Conservation (phyloP, 2,329 filamentous ascomycete genomes). For the Ophidiomyces ophidiicola region DNA sequence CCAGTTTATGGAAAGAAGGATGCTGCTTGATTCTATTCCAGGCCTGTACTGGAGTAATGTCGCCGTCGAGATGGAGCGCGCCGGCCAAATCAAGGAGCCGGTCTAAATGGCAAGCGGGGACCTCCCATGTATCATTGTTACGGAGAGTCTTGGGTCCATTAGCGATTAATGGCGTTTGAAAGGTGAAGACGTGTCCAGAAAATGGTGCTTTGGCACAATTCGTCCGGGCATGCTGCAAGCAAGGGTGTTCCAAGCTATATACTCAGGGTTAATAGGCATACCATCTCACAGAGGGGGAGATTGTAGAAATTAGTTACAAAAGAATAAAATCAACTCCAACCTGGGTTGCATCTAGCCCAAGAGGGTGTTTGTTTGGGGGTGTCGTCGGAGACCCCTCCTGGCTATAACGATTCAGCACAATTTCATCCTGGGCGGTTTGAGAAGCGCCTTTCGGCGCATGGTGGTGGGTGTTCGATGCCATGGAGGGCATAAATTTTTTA, state of each 20-base stretch:
- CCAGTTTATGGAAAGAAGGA: conserved; percentile 24
- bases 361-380: conserved; percentile 15
- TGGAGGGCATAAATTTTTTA: background rate
- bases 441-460: background rate
- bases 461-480: background rate
- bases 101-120: conserved; percentile 21
- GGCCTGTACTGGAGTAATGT: conserved; percentile 32
- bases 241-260: conserved; percentile 21
- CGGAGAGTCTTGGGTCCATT: conserved; percentile 16
- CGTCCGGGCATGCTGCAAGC: conserved; percentile 17
- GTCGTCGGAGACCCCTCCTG: conserved; percentile 8
- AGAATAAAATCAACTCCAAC: conserved; percentile 25
- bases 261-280: background rate
- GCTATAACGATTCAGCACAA: background rate
- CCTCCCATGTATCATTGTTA: conserved; percentile 17
- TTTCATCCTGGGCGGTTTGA: conserved; percentile 5
- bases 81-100: conserved; percentile 19
- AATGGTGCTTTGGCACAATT: conserved; percentile 13
- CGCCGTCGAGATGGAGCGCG: conserved; percentile 21
- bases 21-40: conserved; percentile 28
- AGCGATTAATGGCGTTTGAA: conserved; percentile 21
- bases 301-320: conserved; percentile 13
- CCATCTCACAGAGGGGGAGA: background rate
- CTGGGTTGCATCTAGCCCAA: conserved; percentile 21
- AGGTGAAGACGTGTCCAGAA: conserved; percentile 21